Percentiles rank a stretch among this genome's conserved stretches.
Evolutionary conservation across 23 red algal genomes (phyloP).

Genomic region (Agarophyton chilense): DNA sequence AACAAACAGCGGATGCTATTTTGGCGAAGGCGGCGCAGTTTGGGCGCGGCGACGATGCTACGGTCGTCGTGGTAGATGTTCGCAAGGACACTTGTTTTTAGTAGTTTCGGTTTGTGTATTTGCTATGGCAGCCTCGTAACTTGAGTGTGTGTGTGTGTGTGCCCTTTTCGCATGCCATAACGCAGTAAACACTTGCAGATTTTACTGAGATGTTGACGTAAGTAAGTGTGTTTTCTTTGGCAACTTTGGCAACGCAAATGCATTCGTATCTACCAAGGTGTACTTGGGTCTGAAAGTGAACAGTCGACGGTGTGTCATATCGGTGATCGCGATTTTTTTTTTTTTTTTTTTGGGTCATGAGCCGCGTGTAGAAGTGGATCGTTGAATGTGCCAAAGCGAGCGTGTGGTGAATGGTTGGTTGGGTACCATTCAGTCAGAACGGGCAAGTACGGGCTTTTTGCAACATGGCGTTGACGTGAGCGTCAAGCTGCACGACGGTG

Average conservation of each 20-base stretch:
- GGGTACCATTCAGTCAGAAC: too few relatives aligned
- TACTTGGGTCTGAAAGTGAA: too few relatives aligned
- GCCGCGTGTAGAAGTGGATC: too few relatives aligned
- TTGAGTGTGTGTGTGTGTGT: not conserved
- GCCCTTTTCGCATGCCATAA: not conserved
- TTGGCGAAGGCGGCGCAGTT: constrained; percentile 35
- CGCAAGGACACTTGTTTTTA: not conserved
- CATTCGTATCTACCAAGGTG: too few relatives aligned
- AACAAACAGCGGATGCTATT: constrained; percentile 45
- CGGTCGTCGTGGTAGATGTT: constrained; percentile 74
- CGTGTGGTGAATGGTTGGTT: too few relatives aligned
- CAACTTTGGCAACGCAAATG: too few relatives aligned
- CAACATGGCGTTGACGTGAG: not conserved
- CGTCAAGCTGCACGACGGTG: not conserved
- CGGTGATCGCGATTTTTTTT: not conserved
- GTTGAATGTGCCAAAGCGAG: too few relatives aligned
- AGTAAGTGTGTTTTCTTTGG: too few relatives aligned
- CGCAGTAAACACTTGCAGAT: too few relatives aligned
- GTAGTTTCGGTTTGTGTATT: not conserved
- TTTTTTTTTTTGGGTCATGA: not conserved
- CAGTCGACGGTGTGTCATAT: too few relatives aligned
- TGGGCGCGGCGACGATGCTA: constrained; percentile 58
- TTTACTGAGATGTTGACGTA: too few relatives aligned
- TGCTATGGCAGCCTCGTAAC: too few relatives aligned
- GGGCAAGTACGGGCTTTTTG: not conserved